Base-by-base conservation (phyloP, 2,329 filamentous ascomycete species). In the Kalaharituber pfeilii region DNA sequence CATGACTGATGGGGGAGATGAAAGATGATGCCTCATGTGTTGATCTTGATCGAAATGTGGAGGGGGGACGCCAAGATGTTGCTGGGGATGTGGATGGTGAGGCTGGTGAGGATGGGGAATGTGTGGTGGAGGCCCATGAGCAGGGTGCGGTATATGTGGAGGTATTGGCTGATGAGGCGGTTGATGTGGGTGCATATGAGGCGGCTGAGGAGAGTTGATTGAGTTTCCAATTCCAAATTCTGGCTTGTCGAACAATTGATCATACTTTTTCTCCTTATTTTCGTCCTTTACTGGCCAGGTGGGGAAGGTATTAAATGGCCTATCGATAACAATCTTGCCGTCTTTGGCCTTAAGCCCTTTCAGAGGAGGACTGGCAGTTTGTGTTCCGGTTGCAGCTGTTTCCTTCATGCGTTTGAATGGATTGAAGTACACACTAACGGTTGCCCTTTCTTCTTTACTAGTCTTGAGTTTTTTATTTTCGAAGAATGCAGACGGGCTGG, bases 1-100 rank as follows among this genome's bases (percentile, higher is more conserved):
- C 50, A 64, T 61, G 25, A 64, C 86, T 2, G 81, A 81, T 24
- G 84, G 87, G 61, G 82, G 87, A 5, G 81, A 84, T 55, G 84
- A 85, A 70, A 91, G 84, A 61, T 79, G 77, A n/a, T n/a, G n/a
- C 84, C 95, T 94, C 51, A 87, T 79, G 65, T 88, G 85, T 56
- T 87, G 84, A 18, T 60, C 58, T 11, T 59, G 57, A 61, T 94
- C 88, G 61, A 81, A 80, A 56, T 80, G 81, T 63, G 81, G 85
- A 61, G 81, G 84, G 2, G 78, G 76, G 15, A 75, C 75, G 52
- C 78, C 77, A 5, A 75, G 77, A 60, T 82, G 82, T 63, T 87
- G 84, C 55, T 84, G 82, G 57, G 82, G 81, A 5, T 60, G 61
- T 8, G 59, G 59, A 49, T 62, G 61, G 28, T 57, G 57, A 15